Conservation (phyloP, 2,329 filamentous ascomycete species). For the Fusarium torreyae region DNA sequence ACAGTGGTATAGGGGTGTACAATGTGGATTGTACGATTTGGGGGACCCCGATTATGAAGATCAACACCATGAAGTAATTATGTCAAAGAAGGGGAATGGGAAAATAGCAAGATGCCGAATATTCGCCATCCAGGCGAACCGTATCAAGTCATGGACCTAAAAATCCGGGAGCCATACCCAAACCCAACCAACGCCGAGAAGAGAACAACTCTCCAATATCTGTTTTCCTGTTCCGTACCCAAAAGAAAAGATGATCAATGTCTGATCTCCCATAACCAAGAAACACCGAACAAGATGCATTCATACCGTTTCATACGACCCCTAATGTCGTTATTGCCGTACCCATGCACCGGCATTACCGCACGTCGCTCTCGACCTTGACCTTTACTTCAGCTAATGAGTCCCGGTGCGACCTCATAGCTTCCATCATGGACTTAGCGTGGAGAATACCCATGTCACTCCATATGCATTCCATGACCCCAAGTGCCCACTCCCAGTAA, state of each 20-base stretch:
- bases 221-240: neutral
- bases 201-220: constrained; percentile 12
- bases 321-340: constrained; percentile 1
- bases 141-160: constrained; percentile 4
- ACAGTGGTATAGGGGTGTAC: neutral
- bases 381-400: constrained; percentile 30
- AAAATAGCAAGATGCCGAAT: neutral
- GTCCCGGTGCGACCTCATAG: constrained; percentile 54
- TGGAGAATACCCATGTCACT: constrained; percentile 67
- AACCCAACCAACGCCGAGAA: constrained; percentile 16
- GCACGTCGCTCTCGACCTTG: constrained; percentile 6
- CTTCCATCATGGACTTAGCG: constrained; percentile 61
- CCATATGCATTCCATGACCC: constrained; percentile 65
- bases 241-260: constrained; percentile 4
- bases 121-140: constrained; percentile 3
- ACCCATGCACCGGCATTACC: constrained; percentile 7
- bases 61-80: neutral
- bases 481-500: constrained; percentile 63
- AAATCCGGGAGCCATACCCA: neutral
- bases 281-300: constrained; percentile 32
- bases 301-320: constrained; percentile 1
- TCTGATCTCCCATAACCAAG: constrained; percentile 3
- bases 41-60: neutral
- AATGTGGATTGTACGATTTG: neutral
- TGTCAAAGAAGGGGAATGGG: neutral